These are phyloP conservation scores for Didymella exigua DNA, from an alignment of 2,329 filamentous ascomycete species.

Conservation along the genomic window DNA sequence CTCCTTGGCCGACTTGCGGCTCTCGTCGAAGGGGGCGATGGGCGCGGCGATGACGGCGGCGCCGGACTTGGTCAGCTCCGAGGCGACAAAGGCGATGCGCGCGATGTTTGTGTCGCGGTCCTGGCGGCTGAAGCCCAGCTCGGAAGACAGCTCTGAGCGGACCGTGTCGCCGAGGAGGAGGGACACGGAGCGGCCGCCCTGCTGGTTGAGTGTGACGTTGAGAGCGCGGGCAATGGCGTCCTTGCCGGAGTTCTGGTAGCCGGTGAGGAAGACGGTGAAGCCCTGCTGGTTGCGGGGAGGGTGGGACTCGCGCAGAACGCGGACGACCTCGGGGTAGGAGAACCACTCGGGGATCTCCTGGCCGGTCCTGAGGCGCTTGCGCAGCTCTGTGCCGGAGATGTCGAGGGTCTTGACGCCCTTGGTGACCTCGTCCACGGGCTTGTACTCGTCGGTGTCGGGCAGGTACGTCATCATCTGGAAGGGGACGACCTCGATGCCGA, in stretches of 20 bases:
- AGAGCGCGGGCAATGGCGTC: conserved; percentile 94
- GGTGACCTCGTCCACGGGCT: conserved; percentile 86
- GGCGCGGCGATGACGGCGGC: conserved; percentile 95
- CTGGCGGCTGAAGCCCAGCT: conserved; percentile 91
- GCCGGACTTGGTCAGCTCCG: conserved; percentile 89
- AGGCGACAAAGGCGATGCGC: conserved; percentile 94
- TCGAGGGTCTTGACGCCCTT: conserved; percentile 76
- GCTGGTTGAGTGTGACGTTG: conserved; percentile 97
- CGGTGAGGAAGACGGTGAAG: conserved; percentile 97
- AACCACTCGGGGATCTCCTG: conserved; percentile 99
- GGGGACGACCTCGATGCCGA: conserved; percentile 97
- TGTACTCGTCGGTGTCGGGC: conserved; percentile 95
- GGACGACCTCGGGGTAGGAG: conserved; percentile 98
- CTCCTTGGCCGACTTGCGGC: conserved; percentile 78
- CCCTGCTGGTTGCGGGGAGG: conserved; percentile 89
- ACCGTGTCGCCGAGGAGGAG: conserved; percentile 96
- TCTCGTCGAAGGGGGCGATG: conserved; percentile 88
- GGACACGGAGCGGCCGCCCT: conserved; percentile 91
- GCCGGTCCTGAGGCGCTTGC: conserved; percentile 85
- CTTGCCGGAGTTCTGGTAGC: conserved; percentile 96
- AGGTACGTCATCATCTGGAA: conserved; percentile 99
- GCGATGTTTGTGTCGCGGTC: conserved; percentile 95
- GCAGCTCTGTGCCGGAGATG: conserved; percentile 74
- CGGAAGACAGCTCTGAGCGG: conserved; percentile 87
- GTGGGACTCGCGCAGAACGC: conserved; percentile 94